Base-by-base conservation (phyloP, 2,329 filamentous ascomycete species). In the Penicillium corylophilum region DNA sequence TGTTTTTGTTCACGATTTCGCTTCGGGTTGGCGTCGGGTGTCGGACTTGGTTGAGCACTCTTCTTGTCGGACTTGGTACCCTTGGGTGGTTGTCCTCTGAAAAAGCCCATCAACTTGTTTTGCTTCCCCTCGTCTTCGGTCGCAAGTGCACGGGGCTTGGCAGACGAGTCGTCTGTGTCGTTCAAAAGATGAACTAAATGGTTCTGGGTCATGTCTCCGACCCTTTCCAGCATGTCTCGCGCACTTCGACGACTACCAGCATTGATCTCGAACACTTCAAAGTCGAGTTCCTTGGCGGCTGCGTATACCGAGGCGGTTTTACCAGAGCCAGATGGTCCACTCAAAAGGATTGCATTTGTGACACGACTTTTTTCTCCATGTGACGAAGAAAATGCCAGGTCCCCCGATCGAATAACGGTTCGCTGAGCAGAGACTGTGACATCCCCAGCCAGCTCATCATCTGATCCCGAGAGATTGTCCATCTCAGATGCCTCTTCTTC, bases 181-280 rank as follows among this genome's bases (percentile, higher is more conserved):
- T 66, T 62, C 8, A 68, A 46, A 39, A 79, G 79, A 57, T 85
- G 84, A 18, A 99, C 93, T 1, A 96, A 80, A 71, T 99, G 94
- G 63, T 99, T 97, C 55, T 87, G 86, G 4, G 91, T 94, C 93
- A 99, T 97, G 71, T 99, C 91, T 36, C 94, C 95, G 40, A 99
- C 90, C 61, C 83, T 89, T 64, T 99, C 94, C 29, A 95, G 70
- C 43, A 99, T 85, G 64, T 99, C 94, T 68, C 87, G 94, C 28
- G 92, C 93, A 65, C 84, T 95, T 55, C 94, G 82, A 45, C 92
- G 85, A 60, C 84, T 90, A 54, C 90, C 84, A 0, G 93, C 77
- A 64, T 95, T 95, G 66, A 99, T 91, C 71, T 99, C 94, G 60
- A 99, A 99, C 1, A 99, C 82, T 64, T 96, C 92, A 65, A 95